phyloP scores from a whole-genome alignment of 2,329 filamentous ascomycete genomes.

The Pseudocercospora crystallina region DNA sequence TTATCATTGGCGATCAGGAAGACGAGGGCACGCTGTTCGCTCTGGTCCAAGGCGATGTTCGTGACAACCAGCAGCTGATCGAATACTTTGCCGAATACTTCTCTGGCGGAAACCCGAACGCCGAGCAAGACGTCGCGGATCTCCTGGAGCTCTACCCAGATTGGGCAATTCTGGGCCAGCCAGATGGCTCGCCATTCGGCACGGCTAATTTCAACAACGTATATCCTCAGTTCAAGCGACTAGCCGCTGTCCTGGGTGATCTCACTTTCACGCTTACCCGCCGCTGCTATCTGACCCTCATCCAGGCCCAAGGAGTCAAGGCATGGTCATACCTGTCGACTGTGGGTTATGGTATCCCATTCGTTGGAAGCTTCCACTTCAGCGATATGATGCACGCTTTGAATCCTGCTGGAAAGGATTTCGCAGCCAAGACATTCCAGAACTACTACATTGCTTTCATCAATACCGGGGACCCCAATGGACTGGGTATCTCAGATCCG shows the following conservation, averaged over 20 bases:
- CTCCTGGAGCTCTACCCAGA: constrained; percentile 64
- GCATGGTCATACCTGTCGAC: constrained; percentile 72
- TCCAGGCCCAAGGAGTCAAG: constrained; percentile 56
- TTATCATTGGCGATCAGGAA: constrained; percentile 73
- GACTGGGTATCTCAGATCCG: constrained; percentile 38
- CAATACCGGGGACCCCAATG: constrained; percentile 68
- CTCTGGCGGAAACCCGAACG: constrained; percentile 41
- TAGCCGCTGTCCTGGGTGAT: constrained; percentile 71
- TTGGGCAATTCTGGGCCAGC: constrained; percentile 43
- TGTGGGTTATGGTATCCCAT: constrained; percentile 68
- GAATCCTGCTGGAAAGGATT: constrained; percentile 29
- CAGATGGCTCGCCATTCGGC: constrained; percentile 65
- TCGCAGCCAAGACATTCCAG: constrained; percentile 48
- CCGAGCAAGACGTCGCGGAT: constrained; percentile 42
- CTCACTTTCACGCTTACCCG: constrained; percentile 71
- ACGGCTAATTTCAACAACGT: constrained; percentile 66
- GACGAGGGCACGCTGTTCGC: constrained; percentile 63
- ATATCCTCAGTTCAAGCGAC: constrained; percentile 74
- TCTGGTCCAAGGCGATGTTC: constrained; percentile 32
- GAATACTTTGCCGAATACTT: too few species aligned
- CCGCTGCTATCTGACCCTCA: constrained; percentile 65
- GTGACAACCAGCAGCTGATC: too few species aligned
- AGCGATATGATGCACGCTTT: constrained; percentile 46
- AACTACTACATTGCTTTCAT: constrained; percentile 73
- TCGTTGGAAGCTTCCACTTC: constrained; percentile 72